Evolutionary conservation across 371 early-diverging fungal genomes (phyloP), one percentile per base, ranked within the genome.

Genomic region (Mucor lusitanicus): DNA sequence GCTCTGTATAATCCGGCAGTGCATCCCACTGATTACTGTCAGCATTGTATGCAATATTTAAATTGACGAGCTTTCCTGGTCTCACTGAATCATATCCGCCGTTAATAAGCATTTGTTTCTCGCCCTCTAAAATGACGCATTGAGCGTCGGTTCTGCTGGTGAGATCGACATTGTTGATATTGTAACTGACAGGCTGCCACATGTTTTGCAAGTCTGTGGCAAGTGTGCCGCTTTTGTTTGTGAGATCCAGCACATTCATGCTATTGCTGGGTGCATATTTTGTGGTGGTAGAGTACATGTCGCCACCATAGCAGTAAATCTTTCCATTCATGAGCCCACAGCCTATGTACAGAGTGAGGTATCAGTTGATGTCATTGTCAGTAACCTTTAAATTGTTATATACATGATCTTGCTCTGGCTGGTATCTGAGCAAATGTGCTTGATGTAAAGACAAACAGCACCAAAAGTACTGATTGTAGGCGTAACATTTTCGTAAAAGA

Each of bases 221-320:
- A 19, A 32, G 17, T 32, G 25, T 33, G 15, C 60, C 60, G 17
- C 40, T 59, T 3, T 19, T 44, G 9, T 61, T 61, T n/a, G 61
- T 48, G 11, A 61, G 19, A 48, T 61, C 61, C 9, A 61, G 30
- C 5, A 61, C 48, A 61, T 61, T 48, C 11, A 61, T 61, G 8
- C 9, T n/a, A 12, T 19, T 61, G 19, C 48, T 32, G 12, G 27
- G 21, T 1, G 3, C 3, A 8, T n/a, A 17, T 9, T 21, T 23
- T 32, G 46, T 48, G 1, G 48, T 6, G 4, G 32, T 30, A 12
- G 61, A 32, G 19, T 48, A 44, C 21, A 27, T 2, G 23, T 32
- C 15, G 13, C 61, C 61, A 5, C 44, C 44, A 13, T 46, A 61
- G 33, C 61, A 61, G 13, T 30, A 61, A 3, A 61, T 32, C 7